Conservation (phyloP, 805 yeast genomes). For the Sungouiella thailandica region DNA sequence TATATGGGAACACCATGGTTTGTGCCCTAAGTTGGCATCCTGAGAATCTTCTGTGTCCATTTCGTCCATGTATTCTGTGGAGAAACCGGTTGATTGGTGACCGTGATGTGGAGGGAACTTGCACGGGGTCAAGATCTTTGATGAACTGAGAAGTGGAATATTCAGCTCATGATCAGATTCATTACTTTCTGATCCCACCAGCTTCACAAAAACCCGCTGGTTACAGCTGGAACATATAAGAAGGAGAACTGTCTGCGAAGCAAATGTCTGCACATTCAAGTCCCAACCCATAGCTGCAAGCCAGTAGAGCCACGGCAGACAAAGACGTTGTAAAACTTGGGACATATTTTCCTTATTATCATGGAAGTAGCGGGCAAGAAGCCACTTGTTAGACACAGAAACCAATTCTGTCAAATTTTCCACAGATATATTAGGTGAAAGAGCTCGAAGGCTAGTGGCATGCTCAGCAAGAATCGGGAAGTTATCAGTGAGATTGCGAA, state of each 20-base stretch:
- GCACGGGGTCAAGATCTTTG: slow-evolving; percentile 28
- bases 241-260: slow-evolving; percentile 22
- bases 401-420: slow-evolving; percentile 11
- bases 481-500: slow-evolving; percentile 27
- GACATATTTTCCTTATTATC: slow-evolving; percentile 34
- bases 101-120: slow-evolving; percentile 18
- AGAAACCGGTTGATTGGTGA: background rate
- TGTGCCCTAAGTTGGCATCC: slow-evolving; percentile 22
- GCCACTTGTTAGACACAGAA: slow-evolving; percentile 27
- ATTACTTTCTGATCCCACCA: background rate
- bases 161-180: background rate
- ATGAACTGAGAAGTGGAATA: slow-evolving; percentile 9
- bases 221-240: slow-evolving; percentile 36
- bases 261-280: slow-evolving; percentile 26
- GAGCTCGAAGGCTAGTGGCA: background rate
- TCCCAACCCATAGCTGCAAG: slow-evolving; percentile 37
- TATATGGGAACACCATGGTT: slow-evolving; percentile 31
- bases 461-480: slow-evolving; percentile 2
- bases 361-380: slow-evolving; percentile 24
- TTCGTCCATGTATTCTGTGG: slow-evolving; percentile 5
- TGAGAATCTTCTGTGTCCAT: slow-evolving; percentile 12
- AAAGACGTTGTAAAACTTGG: slow-evolving; percentile 14
- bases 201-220: slow-evolving; percentile 20
- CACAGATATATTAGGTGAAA: background rate
- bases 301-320: slow-evolving; percentile 30